phyloP scores from a whole-genome alignment of 2,329 filamentous ascomycete species.

The Fusarium napiforme region DNA sequence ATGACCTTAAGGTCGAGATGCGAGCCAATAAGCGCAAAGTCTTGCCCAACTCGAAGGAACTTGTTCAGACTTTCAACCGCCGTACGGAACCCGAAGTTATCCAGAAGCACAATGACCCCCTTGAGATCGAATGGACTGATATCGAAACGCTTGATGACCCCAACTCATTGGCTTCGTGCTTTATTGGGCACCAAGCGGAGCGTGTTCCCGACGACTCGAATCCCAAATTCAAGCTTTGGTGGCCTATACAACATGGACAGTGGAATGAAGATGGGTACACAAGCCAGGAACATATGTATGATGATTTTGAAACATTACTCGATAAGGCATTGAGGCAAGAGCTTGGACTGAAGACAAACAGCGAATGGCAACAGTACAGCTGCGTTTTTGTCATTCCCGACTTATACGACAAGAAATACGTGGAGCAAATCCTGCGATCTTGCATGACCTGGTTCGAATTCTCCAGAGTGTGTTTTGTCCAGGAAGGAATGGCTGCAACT shows the following conservation, averaged over 20 bases:
- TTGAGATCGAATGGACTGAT: conserved; percentile 96
- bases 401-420: conserved; percentile 93
- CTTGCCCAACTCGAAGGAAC: conserved; percentile 95
- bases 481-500: conserved; percentile 93
- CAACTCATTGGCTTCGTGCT: conserved; percentile 69
- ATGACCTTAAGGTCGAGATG: conserved; percentile 90
- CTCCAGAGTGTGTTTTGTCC: conserved; percentile 89
- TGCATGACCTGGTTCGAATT: conserved; percentile 92
- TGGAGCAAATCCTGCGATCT: conserved; percentile 84
- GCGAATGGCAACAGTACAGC: conserved; percentile 89
- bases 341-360: conserved; percentile 79
- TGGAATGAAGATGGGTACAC: conserved; percentile 91
- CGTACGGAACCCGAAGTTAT: conserved; percentile 87
- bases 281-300: conserved; percentile 80
- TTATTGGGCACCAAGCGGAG: conserved; percentile 83
- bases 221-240: conserved; percentile 91
- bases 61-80: conserved; percentile 94
- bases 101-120: conserved; percentile 91
- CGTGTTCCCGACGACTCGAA: conserved; percentile 89
- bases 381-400: conserved; percentile 98
- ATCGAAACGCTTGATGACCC: conserved; percentile 74
- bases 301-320: conserved; percentile 88
- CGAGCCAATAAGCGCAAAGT: conserved; percentile 93
- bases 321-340: conserved; percentile 90
- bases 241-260: conserved; percentile 88